phyloP scores from a whole-genome alignment of 1,284 basidiomycete genomes.

The Trichosporon sp. region DNA sequence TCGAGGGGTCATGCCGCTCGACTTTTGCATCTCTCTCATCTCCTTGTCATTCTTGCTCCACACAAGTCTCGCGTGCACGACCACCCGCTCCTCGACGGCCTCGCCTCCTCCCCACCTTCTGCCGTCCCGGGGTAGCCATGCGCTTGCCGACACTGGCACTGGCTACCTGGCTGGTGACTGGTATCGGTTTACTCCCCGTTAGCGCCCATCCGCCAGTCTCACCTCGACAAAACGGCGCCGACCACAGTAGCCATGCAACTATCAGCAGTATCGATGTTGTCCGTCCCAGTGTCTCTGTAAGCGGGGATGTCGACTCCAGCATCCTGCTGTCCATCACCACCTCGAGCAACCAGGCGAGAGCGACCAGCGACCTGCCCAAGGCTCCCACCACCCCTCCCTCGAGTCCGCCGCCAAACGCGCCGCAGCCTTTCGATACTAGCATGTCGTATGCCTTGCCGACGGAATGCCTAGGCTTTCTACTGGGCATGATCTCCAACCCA shows the following conservation, averaged over 20 bases:
- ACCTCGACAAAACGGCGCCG: neutral
- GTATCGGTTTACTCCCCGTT: neutral
- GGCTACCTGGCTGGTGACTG: neutral
- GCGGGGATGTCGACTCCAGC: neutral
- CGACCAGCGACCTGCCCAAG: conserved; percentile 1
- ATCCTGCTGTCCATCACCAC: neutral
- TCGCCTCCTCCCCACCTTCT: neutral
- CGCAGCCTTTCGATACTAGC: conserved; percentile 65
- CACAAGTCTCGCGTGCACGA: neutral
- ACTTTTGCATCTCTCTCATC: neutral
- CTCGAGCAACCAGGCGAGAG: neutral
- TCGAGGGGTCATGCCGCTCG: neutral
- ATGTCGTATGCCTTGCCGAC: conserved; percentile 62
- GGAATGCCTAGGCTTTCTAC: conserved; percentile 62
- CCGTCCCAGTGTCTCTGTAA: neutral
- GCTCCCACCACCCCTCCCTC: conserved; percentile 50
- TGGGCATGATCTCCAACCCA: conserved; percentile 58
- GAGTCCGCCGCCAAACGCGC: conserved; percentile 63
- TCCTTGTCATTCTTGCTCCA: neutral
- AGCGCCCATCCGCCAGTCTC: neutral
- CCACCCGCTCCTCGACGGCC: neutral
- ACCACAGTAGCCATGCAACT: neutral
- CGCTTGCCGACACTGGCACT: conserved; percentile 12
- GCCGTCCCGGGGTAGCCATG: conserved; percentile 10
- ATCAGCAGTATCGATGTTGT: neutral